These are phyloP conservation scores for Ophiocordyceps polyrhachis-furcata DNA, from an alignment of 2,329 filamentous ascomycete species.

Conservation along the genomic window DNA sequence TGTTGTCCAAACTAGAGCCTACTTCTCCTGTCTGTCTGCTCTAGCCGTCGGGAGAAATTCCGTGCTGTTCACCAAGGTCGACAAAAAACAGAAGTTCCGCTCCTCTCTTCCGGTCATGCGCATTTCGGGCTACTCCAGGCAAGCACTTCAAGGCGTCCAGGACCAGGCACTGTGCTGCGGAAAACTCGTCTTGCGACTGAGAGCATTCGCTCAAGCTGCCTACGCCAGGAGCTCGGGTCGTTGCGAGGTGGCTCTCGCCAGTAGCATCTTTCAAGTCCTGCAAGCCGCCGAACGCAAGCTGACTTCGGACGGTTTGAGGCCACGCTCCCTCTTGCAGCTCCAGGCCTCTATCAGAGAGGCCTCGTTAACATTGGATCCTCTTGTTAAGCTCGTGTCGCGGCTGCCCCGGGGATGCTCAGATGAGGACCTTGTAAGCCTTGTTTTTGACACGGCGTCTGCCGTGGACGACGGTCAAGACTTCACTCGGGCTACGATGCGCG, in stretches of 20 bases:
- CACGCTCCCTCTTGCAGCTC: slow-evolving; percentile 32
- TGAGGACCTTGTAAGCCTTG: slow-evolving; percentile 39
- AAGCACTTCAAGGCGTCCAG: slow-evolving; percentile 27
- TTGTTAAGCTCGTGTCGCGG: slow-evolving; percentile 30
- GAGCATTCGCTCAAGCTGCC: slow-evolving; percentile 24
- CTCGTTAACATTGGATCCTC: slow-evolving; percentile 28
- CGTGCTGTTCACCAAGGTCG: slow-evolving; percentile 46
- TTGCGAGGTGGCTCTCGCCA: slow-evolving; percentile 32
- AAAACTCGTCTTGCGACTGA: slow-evolving; percentile 25
- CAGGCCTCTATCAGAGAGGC: slow-evolving; percentile 29
- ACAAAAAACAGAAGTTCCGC: slow-evolving; percentile 31
- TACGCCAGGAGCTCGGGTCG: slow-evolving; percentile 25
- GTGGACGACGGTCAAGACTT: slow-evolving; percentile 44
- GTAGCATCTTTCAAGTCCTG: slow-evolving; percentile 27
- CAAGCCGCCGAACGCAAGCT: slow-evolving; percentile 30
- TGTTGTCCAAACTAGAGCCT: slow-evolving; percentile 28
- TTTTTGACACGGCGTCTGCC: slow-evolving; percentile 43
- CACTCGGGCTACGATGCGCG: slow-evolving; percentile 44
- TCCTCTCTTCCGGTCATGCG: slow-evolving; percentile 26
- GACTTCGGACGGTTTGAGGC: slow-evolving; percentile 20
- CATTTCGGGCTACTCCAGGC: slow-evolving; percentile 36
- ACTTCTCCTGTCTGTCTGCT: slow-evolving; percentile 39
- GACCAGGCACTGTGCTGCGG: slow-evolving; percentile 27
- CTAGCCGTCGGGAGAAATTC: slow-evolving; percentile 55
- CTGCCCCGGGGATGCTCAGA: slow-evolving; percentile 29